Evolutionary conservation across 176 grass and related monocot species (phyloP), one percentile per base, ranked within the genome.

Genomic region (Hyparrhenia diplandra): DNA sequence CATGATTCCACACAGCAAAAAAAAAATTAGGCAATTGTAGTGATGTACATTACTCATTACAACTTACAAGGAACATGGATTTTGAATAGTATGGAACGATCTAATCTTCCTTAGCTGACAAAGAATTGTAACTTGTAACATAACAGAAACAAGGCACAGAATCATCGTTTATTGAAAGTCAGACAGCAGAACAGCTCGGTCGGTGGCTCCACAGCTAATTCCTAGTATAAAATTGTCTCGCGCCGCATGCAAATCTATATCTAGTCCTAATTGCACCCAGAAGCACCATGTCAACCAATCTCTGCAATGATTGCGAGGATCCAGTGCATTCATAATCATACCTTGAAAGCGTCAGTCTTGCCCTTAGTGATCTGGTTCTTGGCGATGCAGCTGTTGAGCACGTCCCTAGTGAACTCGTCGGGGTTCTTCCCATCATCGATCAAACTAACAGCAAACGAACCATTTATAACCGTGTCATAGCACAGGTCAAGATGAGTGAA

Each of bases 321-420:
- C 13, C 13, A 54, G 52, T 67, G 32, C 67, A 42, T 54, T 30
- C 6, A n/a, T n/a, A n/a, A n/a, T n/a, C n/a, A n/a, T 91, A 95
- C 96, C 93, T 99, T 99, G 80, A 93, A 95, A 85, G 96, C 92
- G 32, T 99, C 96, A 4, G 88, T 95, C 64, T 95, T 99, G 62
- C 93, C 96, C 87, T 95, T 95, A 63, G 93, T 95, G 83, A 99
- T 90, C 89, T 95, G 96, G 86, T 99, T 99, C 83, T 99, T 95
- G 14, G 87, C 88, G 74, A 99, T 95, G 73, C 93, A 93, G 73
- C 82, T 93, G 64, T 95, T 99, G 64, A 99, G 71, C 32, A 99
- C 88, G 61, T 95, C 93, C 81, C 80, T 88, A 18, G 96, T 95
- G 70, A 99, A 95, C 85, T 99, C 90, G 36, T 99, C 96, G 0